A percentile compares a stretch with the other conserved stretches of the same genome.
These are phyloP conservation scores for Xylariaceae sp. DNA, from an alignment of 2,329 filamentous ascomycete genomes.

Conservation along the genomic window DNA sequence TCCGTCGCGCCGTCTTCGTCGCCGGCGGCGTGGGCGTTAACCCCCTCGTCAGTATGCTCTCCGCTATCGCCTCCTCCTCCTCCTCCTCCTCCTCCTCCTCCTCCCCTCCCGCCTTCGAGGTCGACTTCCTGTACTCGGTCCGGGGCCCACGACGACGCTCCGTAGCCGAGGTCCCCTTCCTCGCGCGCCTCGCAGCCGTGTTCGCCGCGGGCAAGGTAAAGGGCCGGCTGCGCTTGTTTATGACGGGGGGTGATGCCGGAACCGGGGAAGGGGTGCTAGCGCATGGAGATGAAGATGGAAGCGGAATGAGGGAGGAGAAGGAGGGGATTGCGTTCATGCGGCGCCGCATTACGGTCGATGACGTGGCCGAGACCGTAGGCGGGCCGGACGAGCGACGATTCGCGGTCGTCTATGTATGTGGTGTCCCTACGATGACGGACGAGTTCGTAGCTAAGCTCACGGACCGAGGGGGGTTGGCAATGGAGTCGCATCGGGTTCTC, in stretches of 20 bases:
- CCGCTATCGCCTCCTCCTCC: conserved; percentile 38
- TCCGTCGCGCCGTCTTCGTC: conserved; percentile 65
- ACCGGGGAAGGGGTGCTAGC: conserved; percentile 4
- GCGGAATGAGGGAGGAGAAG: conserved; percentile 2
- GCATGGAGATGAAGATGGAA: conserved; percentile 6
- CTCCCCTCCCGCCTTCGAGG: conserved; percentile 28
- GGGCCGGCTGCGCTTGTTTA: conserved; percentile 42
- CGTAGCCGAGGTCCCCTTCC: conserved; percentile 41
- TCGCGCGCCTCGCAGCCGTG: conserved; percentile 40
- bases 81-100: conserved; percentile 2
- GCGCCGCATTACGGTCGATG: conserved; percentile 38
- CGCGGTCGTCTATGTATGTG: conserved; percentile 63
- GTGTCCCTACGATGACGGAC: conserved; percentile 66
- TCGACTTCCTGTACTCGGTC: conserved; percentile 62
- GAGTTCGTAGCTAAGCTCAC: conserved; percentile 50
- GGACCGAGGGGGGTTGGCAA: conserved; percentile 27
- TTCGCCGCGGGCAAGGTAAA: conserved; percentile 34
- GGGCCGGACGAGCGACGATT: conserved; percentile 30
- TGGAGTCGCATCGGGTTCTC: conserved; percentile 45
- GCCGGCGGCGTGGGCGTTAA: conserved; percentile 83
- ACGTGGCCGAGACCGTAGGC: conserved; percentile 38
- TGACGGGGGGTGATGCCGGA: conserved; percentile 30
- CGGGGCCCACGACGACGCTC: conserved; percentile 24
- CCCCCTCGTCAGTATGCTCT: conserved; percentile 70
- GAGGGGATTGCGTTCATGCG: conserved; percentile 25